Percentiles rank a stretch among this genome's conserved stretches.
phyloP scores from a whole-genome alignment of 1,284 basidiomycete species.

The Pholiota adiposa region DNA sequence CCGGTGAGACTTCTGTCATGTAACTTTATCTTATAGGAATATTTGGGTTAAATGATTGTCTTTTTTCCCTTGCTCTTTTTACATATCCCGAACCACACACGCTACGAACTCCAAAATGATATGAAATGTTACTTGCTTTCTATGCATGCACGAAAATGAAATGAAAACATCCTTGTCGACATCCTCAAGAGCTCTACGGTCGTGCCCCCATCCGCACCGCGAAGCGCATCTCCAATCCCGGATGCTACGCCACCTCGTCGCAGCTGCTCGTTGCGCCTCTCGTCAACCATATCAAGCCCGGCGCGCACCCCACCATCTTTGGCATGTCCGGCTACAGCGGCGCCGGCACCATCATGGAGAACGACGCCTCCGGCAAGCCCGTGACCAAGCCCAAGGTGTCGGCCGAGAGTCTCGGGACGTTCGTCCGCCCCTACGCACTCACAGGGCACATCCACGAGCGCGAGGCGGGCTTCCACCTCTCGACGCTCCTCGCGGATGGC shows the following conservation, averaged over 20 bases:
- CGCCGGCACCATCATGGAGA: slow-evolving; percentile 83
- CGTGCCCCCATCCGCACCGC: slow-evolving; percentile 72
- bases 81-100: neutral
- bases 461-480: slow-evolving; percentile 87
- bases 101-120: neutral
- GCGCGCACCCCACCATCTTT: slow-evolving; percentile 85
- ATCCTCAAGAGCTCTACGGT: slow-evolving; percentile 84
- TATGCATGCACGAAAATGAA: neutral
- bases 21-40: slow-evolving; percentile 31
- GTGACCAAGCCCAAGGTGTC: slow-evolving; percentile 85
- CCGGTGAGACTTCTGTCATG: slow-evolving; percentile 79
- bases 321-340: slow-evolving; percentile 95
- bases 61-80: slow-evolving; percentile 30
- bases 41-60: slow-evolving; percentile 36
- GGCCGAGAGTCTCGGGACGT: slow-evolving; percentile 76
- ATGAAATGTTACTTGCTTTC: neutral
- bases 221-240: slow-evolving; percentile 94
- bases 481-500: slow-evolving; percentile 50
- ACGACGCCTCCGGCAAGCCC: slow-evolving; percentile 66
- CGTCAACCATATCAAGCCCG: slow-evolving; percentile 69
- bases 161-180: too few relatives aligned
- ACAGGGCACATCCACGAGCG: slow-evolving; percentile 99
- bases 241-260: slow-evolving; percentile 94
- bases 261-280: slow-evolving; percentile 94
- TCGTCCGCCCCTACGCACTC: slow-evolving; percentile 84